phyloP scores from a whole-genome alignment of 306 rosid genomes.

The cucumber (Cucumis sativus) region Cucumber_9930_V3 NC_026657.2:9259501-9260000 shows the following conservation, averaged over 20 bases:
- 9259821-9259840: background rate
- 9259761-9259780: too few relatives aligned
- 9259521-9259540: slow-evolving; percentile 67
- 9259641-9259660: slow-evolving; percentile 89
- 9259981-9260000: too few relatives aligned
- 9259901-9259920: background rate
- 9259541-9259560: slow-evolving; percentile 98
- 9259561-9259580: slow-evolving; percentile 89
- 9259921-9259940: background rate
- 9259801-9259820: background rate
- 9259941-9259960: background rate
- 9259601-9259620: slow-evolving; percentile 86
- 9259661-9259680: slow-evolving; percentile 64
- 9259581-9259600: slow-evolving; percentile 82
- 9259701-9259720: background rate
- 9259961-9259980: background rate
- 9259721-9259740: background rate
- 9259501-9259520: slow-evolving; percentile 8
- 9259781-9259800: background rate
- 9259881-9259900: background rate
- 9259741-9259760: background rate
- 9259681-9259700: background rate
- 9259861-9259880: background rate
- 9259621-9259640: slow-evolving; percentile 66
- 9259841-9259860: background rate